Percentiles rank a stretch among this genome's conserved stretches.
phyloP scores from a whole-genome alignment of 495 filamentous ascomycete genomes.

The Penicillium goetzii region DNA sequence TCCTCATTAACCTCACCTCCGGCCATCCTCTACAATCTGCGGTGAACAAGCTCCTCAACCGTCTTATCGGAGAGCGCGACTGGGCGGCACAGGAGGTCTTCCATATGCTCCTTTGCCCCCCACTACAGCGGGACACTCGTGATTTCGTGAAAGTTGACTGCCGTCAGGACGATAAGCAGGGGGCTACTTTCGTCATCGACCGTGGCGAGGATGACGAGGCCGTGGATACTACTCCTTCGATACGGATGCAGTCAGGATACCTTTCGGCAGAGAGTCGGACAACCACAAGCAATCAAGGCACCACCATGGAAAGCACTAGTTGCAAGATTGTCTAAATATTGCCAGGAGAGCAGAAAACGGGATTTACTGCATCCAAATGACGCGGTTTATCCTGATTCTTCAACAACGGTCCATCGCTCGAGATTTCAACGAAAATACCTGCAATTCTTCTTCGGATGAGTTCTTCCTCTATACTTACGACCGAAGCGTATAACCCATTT shows the following conservation, averaged over 20 bases:
- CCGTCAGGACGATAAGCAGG: too few relatives aligned
- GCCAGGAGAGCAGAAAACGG: not conserved
- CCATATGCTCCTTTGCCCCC: too few relatives aligned
- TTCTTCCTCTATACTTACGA: not conserved
- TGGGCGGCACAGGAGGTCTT: too few relatives aligned
- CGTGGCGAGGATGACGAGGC: too few relatives aligned
- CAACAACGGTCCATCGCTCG: not conserved
- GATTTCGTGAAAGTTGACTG: too few relatives aligned
- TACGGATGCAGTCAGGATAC: not conserved
- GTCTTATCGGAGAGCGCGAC: too few relatives aligned
- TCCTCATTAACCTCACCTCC: too few relatives aligned
- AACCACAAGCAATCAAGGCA: not conserved
- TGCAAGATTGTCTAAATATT: not conserved
- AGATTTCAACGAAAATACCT: not conserved
- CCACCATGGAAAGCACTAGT: not conserved
- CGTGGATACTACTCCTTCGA: not conserved
- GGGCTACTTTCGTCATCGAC: too few relatives aligned
- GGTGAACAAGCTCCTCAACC: too few relatives aligned
- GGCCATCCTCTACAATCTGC: too few relatives aligned
- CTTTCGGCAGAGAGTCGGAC: not conserved
- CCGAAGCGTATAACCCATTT: not conserved
- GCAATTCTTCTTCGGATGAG: not conserved
- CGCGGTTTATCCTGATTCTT: not conserved
- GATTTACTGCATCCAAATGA: not conserved
- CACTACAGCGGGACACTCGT: too few relatives aligned